Base-by-base conservation (phyloP, 345 rosid genomes). In the Abelmoschus esculentus region DNA sequence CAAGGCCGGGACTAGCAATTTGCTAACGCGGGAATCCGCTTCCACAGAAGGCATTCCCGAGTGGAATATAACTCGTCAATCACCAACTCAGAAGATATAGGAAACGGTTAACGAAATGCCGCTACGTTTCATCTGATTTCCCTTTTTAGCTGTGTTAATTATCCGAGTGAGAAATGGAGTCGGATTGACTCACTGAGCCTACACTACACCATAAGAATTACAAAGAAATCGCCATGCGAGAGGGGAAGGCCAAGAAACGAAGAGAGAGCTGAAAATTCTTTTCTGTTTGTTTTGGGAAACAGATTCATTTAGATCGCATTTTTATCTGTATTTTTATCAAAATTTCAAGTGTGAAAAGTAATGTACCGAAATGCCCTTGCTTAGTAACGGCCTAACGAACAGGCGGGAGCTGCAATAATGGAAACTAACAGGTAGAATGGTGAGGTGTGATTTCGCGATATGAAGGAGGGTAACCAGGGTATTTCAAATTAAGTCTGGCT, bases 11-110 rank as follows among this genome's bases (percentile, higher is more conserved):
- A 79, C 83, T 59, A 95, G 70, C 22, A 87, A 83, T 77, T 74
- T 88, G 78, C 75, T 82, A 76, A 95, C 70, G 82, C 96, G 93
- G 96, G 97, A 91, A 87, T 88, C 92, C 87, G 90, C 98, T 87
- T 89, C 96, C 93, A 92, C 76, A 74, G 98, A 93, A 88, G 99
- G 96, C 99, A 95, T 95, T 85, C 98, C 97, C 93, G 73, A 80
- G 78, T 76, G 78, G 72, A 72, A 74, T 69, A 38, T 74, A 78
- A 83, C 63, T 66, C 74, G 69, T 32, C 44, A 61, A 70, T 81
- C 82, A 65, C 61, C 47, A 58, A 77, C 61, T 67, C 75, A 78
- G 49, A 44, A 38, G 42, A 38, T 38, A 3, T 44, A 44, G 49
- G 49, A 44, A 44, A 44, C 14, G 49, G 49, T 44, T 44, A 44